phyloP scores from a whole-genome alignment of 768 basidiomycete genomes.

The Phylloporus scabripes region DNA sequence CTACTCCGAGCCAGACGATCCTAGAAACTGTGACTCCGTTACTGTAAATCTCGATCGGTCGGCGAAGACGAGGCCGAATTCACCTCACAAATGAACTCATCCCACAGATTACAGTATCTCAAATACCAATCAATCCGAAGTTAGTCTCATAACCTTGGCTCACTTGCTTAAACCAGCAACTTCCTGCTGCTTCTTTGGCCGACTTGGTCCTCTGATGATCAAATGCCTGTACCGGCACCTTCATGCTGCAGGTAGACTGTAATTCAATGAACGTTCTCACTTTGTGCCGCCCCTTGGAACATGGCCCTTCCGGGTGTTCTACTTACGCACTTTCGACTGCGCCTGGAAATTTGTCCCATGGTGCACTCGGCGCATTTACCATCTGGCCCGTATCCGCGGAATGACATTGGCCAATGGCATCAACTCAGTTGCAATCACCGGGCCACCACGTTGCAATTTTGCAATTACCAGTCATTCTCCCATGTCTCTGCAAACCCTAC shows the following conservation, averaged over 20 bases:
- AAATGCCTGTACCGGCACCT: background rate
- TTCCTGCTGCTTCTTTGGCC: background rate
- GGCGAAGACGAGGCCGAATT: conserved; percentile 6
- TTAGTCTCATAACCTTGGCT: background rate
- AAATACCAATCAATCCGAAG: background rate
- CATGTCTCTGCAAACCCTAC: background rate
- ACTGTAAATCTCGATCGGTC: conserved; percentile 21
- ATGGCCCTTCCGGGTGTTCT: conserved; percentile 8
- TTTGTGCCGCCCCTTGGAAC: conserved; percentile 8
- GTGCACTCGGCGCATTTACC: background rate
- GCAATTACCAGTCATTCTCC: background rate
- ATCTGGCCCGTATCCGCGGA: conserved; percentile 14
- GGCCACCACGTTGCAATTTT: background rate
- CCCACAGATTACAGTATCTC: conserved; percentile 1
- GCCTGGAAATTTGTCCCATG: conserved; percentile 4
- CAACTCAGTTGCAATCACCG: conserved; percentile 1
- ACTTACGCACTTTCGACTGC: conserved; percentile 10
- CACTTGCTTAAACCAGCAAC: background rate
- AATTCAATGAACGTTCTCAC: conserved; percentile 1
- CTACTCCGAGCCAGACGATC: background rate
- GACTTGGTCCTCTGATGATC: background rate
- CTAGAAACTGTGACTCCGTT: background rate
- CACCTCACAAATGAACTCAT: conserved; percentile 17
- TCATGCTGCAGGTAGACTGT: background rate
- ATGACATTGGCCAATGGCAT: conserved; percentile 1